Evolutionary conservation across 805 yeast genomes (phyloP).

Genomic region (Torulaspora maleeae): DNA sequence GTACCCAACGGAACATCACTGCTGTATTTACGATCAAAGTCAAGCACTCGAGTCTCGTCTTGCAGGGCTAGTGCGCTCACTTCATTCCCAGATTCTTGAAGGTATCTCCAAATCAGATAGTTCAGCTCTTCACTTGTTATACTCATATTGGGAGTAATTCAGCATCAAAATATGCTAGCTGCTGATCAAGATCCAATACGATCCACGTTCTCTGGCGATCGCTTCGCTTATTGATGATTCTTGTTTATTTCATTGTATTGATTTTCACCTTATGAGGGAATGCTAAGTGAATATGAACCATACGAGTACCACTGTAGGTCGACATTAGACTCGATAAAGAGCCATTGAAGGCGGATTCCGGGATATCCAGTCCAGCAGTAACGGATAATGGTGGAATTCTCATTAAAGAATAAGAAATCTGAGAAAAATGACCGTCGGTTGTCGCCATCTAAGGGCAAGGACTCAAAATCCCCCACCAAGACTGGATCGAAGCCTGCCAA

Average conservation of each 20-base stretch:
- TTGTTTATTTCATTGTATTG: not conserved
- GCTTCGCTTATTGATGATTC: not conserved
- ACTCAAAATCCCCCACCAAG: slow-evolving; percentile 16
- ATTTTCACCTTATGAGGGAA: not conserved
- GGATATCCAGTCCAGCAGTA: not conserved
- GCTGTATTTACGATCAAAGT: slow-evolving; percentile 48
- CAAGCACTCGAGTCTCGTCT: slow-evolving; percentile 61
- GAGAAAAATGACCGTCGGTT: slow-evolving; percentile 23
- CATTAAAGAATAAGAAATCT: slow-evolving; percentile 32
- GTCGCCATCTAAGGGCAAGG: slow-evolving; percentile 16
- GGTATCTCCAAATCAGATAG: slow-evolving; percentile 87
- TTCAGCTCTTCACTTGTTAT: slow-evolving; percentile 79
- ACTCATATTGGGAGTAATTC: slow-evolving; percentile 48
- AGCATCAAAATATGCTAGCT: not conserved
- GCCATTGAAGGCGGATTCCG: not conserved
- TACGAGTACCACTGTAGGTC: not conserved
- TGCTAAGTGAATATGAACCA: not conserved
- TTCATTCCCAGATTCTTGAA: slow-evolving; percentile 78
- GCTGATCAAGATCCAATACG: not conserved
- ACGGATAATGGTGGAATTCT: slow-evolving; percentile 33
- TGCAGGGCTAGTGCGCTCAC: slow-evolving; percentile 76
- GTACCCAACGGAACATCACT: slow-evolving; percentile 68
- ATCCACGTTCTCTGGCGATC: not conserved
- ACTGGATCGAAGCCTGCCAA: slow-evolving; percentile 11
- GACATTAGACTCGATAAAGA: not conserved